Percentiles rank a stretch among this genome's conserved stretches.
Evolutionary conservation across 208 protist genomes (phyloP).

Genomic region (Spongospora subterranea): DNA sequence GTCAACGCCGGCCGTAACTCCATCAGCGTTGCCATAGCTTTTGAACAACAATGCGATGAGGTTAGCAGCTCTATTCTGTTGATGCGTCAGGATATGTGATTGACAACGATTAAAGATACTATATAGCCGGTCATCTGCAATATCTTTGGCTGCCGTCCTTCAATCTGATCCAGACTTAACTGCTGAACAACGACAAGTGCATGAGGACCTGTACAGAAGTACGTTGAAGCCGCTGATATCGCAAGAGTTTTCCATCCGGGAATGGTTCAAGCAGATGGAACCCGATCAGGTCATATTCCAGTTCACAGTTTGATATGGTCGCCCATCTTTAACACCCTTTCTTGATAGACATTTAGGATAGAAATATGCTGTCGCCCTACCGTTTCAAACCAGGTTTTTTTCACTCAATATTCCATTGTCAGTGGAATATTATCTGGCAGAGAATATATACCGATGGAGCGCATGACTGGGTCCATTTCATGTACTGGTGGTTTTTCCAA

Average conservation of each 20-base stretch:
- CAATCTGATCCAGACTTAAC: not conserved
- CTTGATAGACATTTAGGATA: not conserved
- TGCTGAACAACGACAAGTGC: not conserved
- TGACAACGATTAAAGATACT: not conserved
- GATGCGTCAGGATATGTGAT: not conserved
- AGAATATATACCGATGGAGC: constrained; percentile 33
- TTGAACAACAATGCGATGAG: not conserved
- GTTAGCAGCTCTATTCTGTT: not conserved
- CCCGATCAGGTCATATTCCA: not conserved
- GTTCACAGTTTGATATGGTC: not conserved
- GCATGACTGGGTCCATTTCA: not conserved
- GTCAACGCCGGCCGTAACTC: not conserved
- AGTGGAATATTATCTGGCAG: constrained; percentile 2
- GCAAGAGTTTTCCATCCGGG: not conserved
- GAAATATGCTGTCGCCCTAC: not conserved
- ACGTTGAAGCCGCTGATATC: not conserved
- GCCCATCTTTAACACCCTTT: not conserved
- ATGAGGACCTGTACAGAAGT: not conserved
- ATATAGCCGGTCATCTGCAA: not conserved
- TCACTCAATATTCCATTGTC: not conserved
- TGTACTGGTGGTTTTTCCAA: not conserved
- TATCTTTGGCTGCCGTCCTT: not conserved
- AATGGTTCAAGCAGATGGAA: constrained; percentile 22
- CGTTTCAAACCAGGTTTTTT: not conserved
- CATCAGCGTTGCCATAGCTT: not conserved